These are phyloP conservation scores for Aspergillus coremiiformis DNA, from an alignment of 495 filamentous ascomycete genomes.

Conservation along the genomic window DNA sequence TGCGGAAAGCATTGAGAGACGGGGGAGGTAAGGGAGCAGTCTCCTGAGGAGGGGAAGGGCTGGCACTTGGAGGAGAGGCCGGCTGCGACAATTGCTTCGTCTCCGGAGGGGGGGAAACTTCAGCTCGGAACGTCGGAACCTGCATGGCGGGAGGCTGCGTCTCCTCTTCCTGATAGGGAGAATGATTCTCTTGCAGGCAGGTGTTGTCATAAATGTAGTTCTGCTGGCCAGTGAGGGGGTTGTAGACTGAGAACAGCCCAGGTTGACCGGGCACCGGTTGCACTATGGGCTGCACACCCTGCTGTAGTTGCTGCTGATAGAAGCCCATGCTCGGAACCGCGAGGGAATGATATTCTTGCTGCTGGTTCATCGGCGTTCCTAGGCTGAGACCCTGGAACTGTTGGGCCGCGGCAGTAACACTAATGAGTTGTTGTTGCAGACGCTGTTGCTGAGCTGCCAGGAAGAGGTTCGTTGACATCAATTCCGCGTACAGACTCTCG, in stretches of 20 bases:
- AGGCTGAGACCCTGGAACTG: constrained; percentile 73
- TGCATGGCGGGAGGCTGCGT: constrained; percentile 37
- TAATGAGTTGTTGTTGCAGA: constrained; percentile 58
- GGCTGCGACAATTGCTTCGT: constrained; percentile 35
- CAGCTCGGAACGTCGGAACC: constrained; percentile 60
- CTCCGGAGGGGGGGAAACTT: constrained; percentile 72
- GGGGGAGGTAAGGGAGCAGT: constrained; percentile 68
- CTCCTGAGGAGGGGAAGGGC: constrained; percentile 52
- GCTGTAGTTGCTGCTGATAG: constrained; percentile 64
- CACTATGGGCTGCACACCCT: constrained; percentile 63
- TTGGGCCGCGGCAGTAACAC: constrained; percentile 52
- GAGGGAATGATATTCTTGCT: constrained; percentile 25
- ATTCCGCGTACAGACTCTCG: constrained; percentile 71
- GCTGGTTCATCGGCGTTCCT: constrained; percentile 29
- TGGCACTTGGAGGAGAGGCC: constrained; percentile 63
- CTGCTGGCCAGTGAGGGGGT: constrained; percentile 74
- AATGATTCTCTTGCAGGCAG: constrained; percentile 27
- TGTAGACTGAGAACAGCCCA: constrained; percentile 73
- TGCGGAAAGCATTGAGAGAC: constrained; percentile 79
- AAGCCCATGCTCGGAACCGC: constrained; percentile 43
- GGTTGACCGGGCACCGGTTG: constrained; percentile 62
- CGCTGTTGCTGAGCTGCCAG: constrained; percentile 84
- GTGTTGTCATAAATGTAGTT: constrained; percentile 59
- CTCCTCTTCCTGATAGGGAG: constrained; percentile 30
- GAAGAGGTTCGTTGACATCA: constrained; percentile 78